These are phyloP conservation scores for Suillus ampliporus DNA, from an alignment of 768 basidiomycete genomes.

Conservation along the genomic window DNA sequence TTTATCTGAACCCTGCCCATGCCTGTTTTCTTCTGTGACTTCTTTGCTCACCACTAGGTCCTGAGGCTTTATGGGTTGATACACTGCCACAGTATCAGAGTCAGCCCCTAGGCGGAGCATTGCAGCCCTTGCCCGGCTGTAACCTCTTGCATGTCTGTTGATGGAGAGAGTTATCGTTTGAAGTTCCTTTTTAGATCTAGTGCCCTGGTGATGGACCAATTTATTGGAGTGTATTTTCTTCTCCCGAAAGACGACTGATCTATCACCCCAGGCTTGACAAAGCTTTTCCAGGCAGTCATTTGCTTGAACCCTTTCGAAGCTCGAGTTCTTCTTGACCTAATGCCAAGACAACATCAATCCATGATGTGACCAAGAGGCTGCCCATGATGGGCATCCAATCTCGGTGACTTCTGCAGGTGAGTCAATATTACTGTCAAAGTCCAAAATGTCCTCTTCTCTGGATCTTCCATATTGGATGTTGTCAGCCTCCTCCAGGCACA, in stretches of 20 bases:
- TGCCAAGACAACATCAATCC: no score
- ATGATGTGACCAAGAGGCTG: no score
- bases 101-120: not conserved
- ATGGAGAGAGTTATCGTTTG: conserved; percentile 1
- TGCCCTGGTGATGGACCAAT: not conserved
- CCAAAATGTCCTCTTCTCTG: no score
- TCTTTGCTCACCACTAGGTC: conserved; percentile 15
- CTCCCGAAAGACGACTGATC: conserved; percentile 9
- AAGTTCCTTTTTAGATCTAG: conserved; percentile 9
- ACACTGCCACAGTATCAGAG: not conserved
- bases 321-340: not conserved
- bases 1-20: conserved; percentile 12
- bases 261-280: conserved; percentile 5
- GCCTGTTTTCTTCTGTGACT: conserved; percentile 15
- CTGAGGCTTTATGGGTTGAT: not conserved
- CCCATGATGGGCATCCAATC: conserved; percentile 6
- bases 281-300: conserved; percentile 14
- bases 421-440: not conserved
- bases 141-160: conserved; percentile 7
- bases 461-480: no score
- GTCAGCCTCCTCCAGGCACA: no score
- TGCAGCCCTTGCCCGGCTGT: not conserved
- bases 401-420: not conserved
- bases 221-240: not conserved
- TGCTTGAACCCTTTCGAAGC: not conserved